Percentiles rank a stretch among this genome's conserved stretches.
phyloP scores from a whole-genome alignment of 169 alveolate genomes.

The Plasmodium billcollinsi region DNA sequence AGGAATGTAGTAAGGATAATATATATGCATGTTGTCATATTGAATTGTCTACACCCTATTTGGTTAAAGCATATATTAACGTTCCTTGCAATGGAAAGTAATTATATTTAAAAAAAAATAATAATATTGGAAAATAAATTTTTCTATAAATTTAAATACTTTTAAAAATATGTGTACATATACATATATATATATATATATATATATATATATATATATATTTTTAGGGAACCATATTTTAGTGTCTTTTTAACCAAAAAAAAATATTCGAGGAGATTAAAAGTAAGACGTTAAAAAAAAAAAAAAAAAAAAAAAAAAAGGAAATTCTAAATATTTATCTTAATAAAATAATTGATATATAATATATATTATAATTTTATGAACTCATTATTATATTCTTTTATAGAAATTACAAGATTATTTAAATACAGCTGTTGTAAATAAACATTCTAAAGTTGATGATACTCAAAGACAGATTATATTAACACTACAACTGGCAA shows the following conservation, averaged over 20 bases:
- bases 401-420: slow-evolving; percentile 70
- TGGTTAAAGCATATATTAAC: slow-evolving; percentile 36
- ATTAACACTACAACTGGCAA: slow-evolving; percentile 70
- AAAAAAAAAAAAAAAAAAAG: slow-evolving; percentile 6
- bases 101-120: slow-evolving; percentile 27
- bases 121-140: background rate
- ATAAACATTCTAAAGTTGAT: slow-evolving; percentile 70
- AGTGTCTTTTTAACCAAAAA: slow-evolving; percentile 72
- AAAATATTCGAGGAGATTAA: slow-evolving; percentile 32
- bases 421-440: slow-evolving; percentile 67
- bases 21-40: slow-evolving; percentile 42
- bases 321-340: background rate
- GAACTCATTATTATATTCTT: slow-evolving; percentile 10
- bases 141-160: slow-evolving; percentile 4
- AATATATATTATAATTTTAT: slow-evolving; percentile 16
- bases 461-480: slow-evolving; percentile 70
- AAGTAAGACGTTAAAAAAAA: slow-evolving; percentile 24
- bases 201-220: slow-evolving; percentile 1
- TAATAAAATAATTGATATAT: background rate
- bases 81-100: slow-evolving; percentile 75
- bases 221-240: slow-evolving; percentile 55
- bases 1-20: slow-evolving; percentile 58
- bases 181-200: background rate
- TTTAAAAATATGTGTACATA: background rate
- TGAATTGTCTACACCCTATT: slow-evolving; percentile 24